A percentile compares a stretch with the other conserved stretches of the same genome.
These are phyloP conservation scores for Candida xiaguanensis DNA, from an alignment of 805 yeast genomes.

Conservation along the genomic window DNA sequence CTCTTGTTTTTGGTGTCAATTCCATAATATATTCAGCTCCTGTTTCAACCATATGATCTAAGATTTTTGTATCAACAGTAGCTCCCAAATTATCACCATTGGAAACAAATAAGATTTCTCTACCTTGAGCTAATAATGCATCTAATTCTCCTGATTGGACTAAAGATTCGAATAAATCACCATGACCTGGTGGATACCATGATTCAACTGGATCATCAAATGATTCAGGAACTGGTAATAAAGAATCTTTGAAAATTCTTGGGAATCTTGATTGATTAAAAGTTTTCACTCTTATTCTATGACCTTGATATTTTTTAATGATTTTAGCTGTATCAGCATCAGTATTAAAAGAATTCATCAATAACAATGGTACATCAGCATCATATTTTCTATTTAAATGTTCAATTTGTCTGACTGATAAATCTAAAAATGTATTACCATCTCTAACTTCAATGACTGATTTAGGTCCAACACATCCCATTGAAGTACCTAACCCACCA, in stretches of 20 bases:
- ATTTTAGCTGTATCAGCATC: slow-evolving; percentile 92
- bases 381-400: slow-evolving; percentile 86
- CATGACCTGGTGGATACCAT: slow-evolving; percentile 99
- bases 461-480: slow-evolving; percentile 99
- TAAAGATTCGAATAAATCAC: slow-evolving; percentile 91
- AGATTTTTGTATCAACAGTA: slow-evolving; percentile 86
- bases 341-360: slow-evolving; percentile 98
- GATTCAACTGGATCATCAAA: slow-evolving; percentile 71
- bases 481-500: slow-evolving; percentile 98
- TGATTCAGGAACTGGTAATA: slow-evolving; percentile 86
- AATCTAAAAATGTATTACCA: slow-evolving; percentile 94
- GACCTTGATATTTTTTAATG: slow-evolving; percentile 95
- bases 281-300: slow-evolving; percentile 89
- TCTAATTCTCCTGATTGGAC: slow-evolving; percentile 90
- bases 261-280: slow-evolving; percentile 99
- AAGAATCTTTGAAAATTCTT: slow-evolving; percentile 91
- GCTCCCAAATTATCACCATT: slow-evolving; percentile 99
- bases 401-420: slow-evolving; percentile 95
- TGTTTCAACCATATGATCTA: slow-evolving; percentile 89
- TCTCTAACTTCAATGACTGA: slow-evolving; percentile 98
- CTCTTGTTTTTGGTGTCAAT: slow-evolving; percentile 96
- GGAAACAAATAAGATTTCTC: slow-evolving; percentile 91
- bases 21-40: slow-evolving; percentile 97
- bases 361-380: slow-evolving; percentile 89
- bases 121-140: slow-evolving; percentile 83